Conservation (phyloP, 1,284 basidiomycete genomes). For the Amylostereum areolatum region DNA sequence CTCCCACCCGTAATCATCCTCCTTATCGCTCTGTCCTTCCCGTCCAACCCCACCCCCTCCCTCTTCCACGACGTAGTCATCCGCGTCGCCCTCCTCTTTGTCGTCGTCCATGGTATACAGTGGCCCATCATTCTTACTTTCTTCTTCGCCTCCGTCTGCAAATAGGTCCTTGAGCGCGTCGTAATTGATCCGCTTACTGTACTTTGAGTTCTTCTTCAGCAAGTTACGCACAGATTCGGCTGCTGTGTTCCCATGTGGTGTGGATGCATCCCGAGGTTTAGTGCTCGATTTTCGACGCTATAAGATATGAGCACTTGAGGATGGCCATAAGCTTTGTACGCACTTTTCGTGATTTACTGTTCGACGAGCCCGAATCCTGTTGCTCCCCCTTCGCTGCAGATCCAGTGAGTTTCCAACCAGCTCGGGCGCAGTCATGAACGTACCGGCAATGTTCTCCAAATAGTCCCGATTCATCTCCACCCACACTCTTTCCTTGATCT, state of each 20-base stretch:
- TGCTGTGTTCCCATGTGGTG: conserved; percentile 65
- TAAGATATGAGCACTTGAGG: conserved; percentile 1
- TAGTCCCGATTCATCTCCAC: conserved; percentile 95
- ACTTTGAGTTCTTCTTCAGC: conserved; percentile 76
- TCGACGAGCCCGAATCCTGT: conserved; percentile 35
- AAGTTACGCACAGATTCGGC: conserved; percentile 79
- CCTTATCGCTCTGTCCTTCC: conserved; percentile 24
- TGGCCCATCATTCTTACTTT: conserved; percentile 26
- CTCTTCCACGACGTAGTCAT: conserved; percentile 39
- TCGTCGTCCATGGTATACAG: conserved; percentile 45
- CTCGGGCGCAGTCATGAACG: conserved; percentile 20
- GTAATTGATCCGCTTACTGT: conserved; percentile 88
- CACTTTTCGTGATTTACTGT: conserved; percentile 68
- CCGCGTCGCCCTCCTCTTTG: conserved; percentile 41
- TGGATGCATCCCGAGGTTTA: conserved; percentile 70
- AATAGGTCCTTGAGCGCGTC: conserved; percentile 78
- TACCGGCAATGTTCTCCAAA: conserved; percentile 83
- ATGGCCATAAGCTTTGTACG: conserved; percentile 20
- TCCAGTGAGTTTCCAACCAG: conserved; percentile 29
- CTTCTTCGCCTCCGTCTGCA: conserved; percentile 38
- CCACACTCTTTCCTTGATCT: conserved; percentile 93
- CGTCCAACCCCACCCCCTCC: conserved; percentile 32
- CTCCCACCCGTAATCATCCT: conserved; percentile 32
- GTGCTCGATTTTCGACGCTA: conserved; percentile 63
- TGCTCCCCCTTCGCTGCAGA: conserved; percentile 64